Conservation (phyloP, 2,329 filamentous ascomycete genomes). For the Stachybotrys elegans region DNA sequence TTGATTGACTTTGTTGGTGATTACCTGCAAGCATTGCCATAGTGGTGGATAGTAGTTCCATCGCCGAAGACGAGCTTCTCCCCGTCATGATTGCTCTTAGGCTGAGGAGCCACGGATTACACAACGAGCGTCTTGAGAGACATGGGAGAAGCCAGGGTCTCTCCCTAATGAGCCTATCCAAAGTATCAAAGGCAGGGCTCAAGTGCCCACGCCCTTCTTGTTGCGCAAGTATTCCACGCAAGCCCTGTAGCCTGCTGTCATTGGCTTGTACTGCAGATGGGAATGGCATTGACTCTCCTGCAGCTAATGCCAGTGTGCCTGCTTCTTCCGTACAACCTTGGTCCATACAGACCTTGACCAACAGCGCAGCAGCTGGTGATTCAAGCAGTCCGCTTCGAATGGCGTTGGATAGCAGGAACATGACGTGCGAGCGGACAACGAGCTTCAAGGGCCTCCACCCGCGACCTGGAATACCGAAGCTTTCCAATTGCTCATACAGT, state of each 20-base stretch:
- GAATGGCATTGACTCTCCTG: constrained; percentile 9
- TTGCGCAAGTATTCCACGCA: constrained; percentile 14
- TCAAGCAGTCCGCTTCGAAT: constrained; percentile 24
- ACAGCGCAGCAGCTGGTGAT: constrained; percentile 17
- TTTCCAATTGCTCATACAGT: constrained; percentile 29
- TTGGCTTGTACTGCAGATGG: too few relatives aligned
- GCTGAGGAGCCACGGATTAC: constrained; percentile 17
- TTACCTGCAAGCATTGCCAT: constrained; percentile 16
- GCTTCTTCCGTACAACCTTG: constrained; percentile 22
- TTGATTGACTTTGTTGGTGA: constrained; percentile 1
- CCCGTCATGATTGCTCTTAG: constrained; percentile 17
- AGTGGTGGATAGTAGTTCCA: constrained; percentile 17
- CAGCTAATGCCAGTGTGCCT: constrained; percentile 14
- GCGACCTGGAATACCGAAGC: constrained; percentile 17
- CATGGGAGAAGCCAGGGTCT: constrained; percentile 16
- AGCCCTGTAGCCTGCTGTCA: constrained; percentile 11
- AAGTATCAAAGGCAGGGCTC: constrained; percentile 15
- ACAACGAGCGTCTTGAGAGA: constrained; percentile 18
- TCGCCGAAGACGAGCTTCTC: constrained; percentile 13
- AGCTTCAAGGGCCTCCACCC: constrained; percentile 30
- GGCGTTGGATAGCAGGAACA: constrained; percentile 22
- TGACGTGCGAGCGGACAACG: constrained; percentile 25
- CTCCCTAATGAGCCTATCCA: constrained; percentile 14
- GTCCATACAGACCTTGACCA: constrained; percentile 23
- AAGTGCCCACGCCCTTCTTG: constrained; percentile 5